Evolutionary conservation across 1,139 yeast genomes (phyloP).

Genomic region (Meyerozyma smithsonii): DNA sequence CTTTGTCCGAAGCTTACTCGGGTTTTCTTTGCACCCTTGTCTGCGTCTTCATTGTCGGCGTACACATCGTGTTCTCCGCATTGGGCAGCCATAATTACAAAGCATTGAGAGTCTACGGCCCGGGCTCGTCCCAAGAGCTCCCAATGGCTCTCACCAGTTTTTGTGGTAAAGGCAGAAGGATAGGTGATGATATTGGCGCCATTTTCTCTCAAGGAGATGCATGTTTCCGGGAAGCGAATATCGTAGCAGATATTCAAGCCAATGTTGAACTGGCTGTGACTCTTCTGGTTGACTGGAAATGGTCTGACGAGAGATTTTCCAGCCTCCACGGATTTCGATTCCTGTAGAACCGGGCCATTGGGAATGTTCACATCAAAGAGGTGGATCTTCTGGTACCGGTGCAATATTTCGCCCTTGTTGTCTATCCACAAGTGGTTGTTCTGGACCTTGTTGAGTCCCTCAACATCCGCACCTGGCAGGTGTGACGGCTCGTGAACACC

Average conservation of each 20-base stretch:
- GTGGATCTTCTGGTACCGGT: slow-evolving; percentile 80
- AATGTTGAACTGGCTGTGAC: not conserved
- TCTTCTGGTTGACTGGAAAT: slow-evolving; percentile 25
- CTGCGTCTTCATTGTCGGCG: slow-evolving; percentile 19
- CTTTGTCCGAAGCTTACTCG: slow-evolving; percentile 80
- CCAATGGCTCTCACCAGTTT: slow-evolving; percentile 94
- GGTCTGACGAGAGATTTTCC: slow-evolving; percentile 58
- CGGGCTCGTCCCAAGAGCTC: slow-evolving; percentile 70
- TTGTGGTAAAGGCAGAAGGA: slow-evolving; percentile 90
- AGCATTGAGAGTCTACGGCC: slow-evolving; percentile 85
- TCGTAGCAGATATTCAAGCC: slow-evolving; percentile 86
- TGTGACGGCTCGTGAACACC: slow-evolving; percentile 80
- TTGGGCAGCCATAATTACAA: slow-evolving; percentile 89
- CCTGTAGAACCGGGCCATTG: slow-evolving; percentile 69
- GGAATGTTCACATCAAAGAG: slow-evolving; percentile 83
- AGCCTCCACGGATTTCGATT: slow-evolving; percentile 77
- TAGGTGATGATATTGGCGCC: slow-evolving; percentile 80
- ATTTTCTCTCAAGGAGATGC: slow-evolving; percentile 53
- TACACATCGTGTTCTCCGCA: slow-evolving; percentile 65
- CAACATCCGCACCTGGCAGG: slow-evolving; percentile 14
- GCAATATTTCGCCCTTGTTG: slow-evolving; percentile 55
- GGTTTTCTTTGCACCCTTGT: slow-evolving; percentile 21
- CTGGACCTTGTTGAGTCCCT: slow-evolving; percentile 36
- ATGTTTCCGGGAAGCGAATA: slow-evolving; percentile 81
- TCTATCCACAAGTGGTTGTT: slow-evolving; percentile 73